Percentiles rank a stretch among this genome's conserved stretches.
These are phyloP conservation scores for Aspergillus sclerotiicarbonarius DNA, from an alignment of 495 filamentous ascomycete species.

Conservation along the genomic window DNA sequence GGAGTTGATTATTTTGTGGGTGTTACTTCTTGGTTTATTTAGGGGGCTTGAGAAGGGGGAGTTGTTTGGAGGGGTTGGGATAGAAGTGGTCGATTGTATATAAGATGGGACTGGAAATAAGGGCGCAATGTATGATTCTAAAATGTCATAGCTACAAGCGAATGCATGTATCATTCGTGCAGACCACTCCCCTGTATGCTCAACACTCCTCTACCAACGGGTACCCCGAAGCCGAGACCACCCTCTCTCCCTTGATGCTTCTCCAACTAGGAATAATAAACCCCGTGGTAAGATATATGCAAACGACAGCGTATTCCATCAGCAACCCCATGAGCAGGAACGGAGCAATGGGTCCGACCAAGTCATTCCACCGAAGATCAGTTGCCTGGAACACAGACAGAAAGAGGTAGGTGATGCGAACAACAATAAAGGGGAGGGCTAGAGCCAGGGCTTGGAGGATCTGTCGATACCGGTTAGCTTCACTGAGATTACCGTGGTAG, in stretches of 20 bases:
- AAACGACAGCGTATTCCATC: constrained; percentile 32
- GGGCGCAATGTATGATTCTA: no score
- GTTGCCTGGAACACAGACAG: constrained; percentile 22
- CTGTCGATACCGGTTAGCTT: background rate
- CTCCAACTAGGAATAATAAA: constrained; percentile 19
- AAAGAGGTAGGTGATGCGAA: constrained; percentile 29
- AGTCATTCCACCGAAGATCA: constrained; percentile 21
- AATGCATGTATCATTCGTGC: no score
- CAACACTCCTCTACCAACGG: background rate
- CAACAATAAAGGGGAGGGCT: constrained; percentile 29
- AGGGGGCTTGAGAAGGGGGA: no score
- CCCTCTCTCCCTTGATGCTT: background rate
- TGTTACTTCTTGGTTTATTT: no score
- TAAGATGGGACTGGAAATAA: no score
- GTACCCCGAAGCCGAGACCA: background rate
- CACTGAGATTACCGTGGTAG: no score
- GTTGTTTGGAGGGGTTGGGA: background rate
- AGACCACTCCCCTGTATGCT: no score
- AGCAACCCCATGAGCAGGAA: constrained; percentile 31
- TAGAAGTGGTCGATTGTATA: no score
- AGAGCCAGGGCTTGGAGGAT: constrained; percentile 19
- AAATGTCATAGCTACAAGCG: no score
- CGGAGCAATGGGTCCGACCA: constrained; percentile 23
- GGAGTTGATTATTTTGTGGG: no score
- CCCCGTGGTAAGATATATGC: constrained; percentile 26